Evolutionary conservation across 345 rosid genomes (phyloP).

Genomic region (Angophora floribunda): DNA sequence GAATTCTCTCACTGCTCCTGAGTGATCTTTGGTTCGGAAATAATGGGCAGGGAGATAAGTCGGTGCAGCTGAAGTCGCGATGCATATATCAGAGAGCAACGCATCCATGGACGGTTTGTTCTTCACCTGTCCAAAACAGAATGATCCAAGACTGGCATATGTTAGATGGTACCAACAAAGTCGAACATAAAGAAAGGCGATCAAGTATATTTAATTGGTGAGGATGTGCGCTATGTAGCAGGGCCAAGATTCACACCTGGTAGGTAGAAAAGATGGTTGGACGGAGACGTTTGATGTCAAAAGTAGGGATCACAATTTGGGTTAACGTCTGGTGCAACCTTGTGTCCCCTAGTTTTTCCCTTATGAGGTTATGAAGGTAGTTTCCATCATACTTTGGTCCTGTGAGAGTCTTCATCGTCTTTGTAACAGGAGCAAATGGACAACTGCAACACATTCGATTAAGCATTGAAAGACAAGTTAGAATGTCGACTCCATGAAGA

Average conservation of each 20-base stretch:
- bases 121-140: background rate
- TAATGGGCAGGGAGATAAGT: background rate
- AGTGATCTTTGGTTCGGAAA: background rate
- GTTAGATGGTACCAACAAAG: background rate
- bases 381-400: constrained; percentile 25
- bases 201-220: background rate
- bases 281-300: constrained; percentile 7
- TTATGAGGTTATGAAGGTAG: constrained; percentile 5
- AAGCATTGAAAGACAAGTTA: background rate
- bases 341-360: constrained; percentile 8
- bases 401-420: background rate
- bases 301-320: background rate
- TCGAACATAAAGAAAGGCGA: background rate
- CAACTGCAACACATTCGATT: background rate
- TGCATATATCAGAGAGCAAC: constrained; percentile 1
- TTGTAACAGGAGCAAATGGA: background rate
- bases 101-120: background rate
- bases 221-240: background rate
- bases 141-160: background rate
- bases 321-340: constrained; percentile 3
- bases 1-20: background rate
- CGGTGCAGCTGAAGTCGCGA: background rate
- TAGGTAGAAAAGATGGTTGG: constrained; percentile 16
- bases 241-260: background rate
- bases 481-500: background rate